These are phyloP conservation scores for Spizellomyces sp. DNA, from an alignment of 192 early-diverging fungal genomes.

Conservation along the genomic window DNA sequence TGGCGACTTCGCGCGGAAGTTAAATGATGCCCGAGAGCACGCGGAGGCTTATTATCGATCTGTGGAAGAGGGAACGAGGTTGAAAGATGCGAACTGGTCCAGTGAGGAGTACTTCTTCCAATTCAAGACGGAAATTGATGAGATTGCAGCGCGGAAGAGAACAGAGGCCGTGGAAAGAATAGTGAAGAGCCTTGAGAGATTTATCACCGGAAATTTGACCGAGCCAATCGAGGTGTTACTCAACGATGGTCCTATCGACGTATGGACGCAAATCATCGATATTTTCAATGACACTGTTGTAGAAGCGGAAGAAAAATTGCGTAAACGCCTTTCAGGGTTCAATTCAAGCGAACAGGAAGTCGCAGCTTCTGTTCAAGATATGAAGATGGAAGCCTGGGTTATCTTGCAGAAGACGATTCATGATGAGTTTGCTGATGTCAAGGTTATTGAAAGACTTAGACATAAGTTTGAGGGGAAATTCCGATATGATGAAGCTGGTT, in stretches of 20 bases:
- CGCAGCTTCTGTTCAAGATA: slow-evolving; percentile 46
- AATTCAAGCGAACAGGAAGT: slow-evolving; percentile 53
- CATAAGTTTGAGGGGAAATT: slow-evolving; percentile 85
- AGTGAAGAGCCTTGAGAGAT: slow-evolving; percentile 46
- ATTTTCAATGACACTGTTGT: slow-evolving; percentile 59
- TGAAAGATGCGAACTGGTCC: slow-evolving; percentile 74
- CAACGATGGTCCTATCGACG: slow-evolving; percentile 62
- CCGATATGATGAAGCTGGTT: slow-evolving; percentile 89
- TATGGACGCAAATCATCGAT: slow-evolving; percentile 75
- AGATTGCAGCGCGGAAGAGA: slow-evolving; percentile 58
- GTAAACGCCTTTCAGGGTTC: slow-evolving; percentile 33
- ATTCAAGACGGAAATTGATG: slow-evolving; percentile 64
- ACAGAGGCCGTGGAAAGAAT: slow-evolving; percentile 71
- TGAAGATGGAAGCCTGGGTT: slow-evolving; percentile 75
- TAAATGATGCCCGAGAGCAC: slow-evolving; percentile 41
- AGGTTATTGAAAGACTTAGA: slow-evolving; percentile 76
- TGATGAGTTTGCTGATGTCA: slow-evolving; percentile 82
- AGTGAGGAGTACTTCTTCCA: slow-evolving; percentile 60
- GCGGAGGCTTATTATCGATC: slow-evolving; percentile 47
- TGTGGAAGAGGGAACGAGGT: slow-evolving; percentile 55
- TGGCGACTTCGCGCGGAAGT: slow-evolving; percentile 65
- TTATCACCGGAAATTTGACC: slow-evolving; percentile 49
- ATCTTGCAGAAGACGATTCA: slow-evolving; percentile 69
- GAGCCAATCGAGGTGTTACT: slow-evolving; percentile 74
- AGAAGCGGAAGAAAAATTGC: slow-evolving; percentile 49